A percentile compares a stretch with the other conserved stretches of the same genome.
Evolutionary conservation across 2,329 filamentous ascomycete genomes (phyloP).

Genomic region (Claviceps quebecensis): DNA sequence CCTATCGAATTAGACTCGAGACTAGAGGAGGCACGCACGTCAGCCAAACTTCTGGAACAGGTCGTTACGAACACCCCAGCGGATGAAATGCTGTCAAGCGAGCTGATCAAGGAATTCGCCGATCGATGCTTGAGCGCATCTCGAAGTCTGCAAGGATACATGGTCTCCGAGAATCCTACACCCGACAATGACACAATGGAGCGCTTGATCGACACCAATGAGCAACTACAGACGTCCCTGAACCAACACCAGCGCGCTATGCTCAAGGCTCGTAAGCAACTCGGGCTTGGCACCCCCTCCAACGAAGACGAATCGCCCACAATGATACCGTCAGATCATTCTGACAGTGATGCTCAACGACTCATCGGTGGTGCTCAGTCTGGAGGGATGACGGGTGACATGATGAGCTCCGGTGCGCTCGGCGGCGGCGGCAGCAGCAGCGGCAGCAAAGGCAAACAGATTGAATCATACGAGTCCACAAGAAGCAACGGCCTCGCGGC

Average conservation of each 20-base stretch:
- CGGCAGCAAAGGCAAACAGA: conserved; percentile 21
- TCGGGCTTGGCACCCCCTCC: conserved; percentile 24
- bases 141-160: conserved; percentile 72
- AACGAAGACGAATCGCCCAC: conserved; percentile 12
- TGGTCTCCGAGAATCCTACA: conserved; percentile 60
- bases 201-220: conserved; percentile 85
- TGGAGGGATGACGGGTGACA: neutral
- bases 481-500: conserved; percentile 7
- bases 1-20: conserved; percentile 67
- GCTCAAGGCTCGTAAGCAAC: conserved; percentile 44
- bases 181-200: conserved; percentile 93
- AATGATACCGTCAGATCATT: conserved; percentile 15
- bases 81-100: conserved; percentile 61
- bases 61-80: conserved; percentile 75
- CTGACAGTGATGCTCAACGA: conserved; percentile 7
- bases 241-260: conserved; percentile 76
- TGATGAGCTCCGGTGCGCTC: neutral
- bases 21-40: conserved; percentile 80
- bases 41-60: conserved; percentile 82
- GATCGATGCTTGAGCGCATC: conserved; percentile 73
- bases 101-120: conserved; percentile 85
- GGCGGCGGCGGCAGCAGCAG: neutral
- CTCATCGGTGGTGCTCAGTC: neutral
- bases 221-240: conserved; percentile 70
- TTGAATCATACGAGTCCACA: conserved; percentile 14